These are phyloP conservation scores for Apophysomyces variabilis DNA, from an alignment of 371 early-diverging fungal genomes.

Conservation along the genomic window DNA sequence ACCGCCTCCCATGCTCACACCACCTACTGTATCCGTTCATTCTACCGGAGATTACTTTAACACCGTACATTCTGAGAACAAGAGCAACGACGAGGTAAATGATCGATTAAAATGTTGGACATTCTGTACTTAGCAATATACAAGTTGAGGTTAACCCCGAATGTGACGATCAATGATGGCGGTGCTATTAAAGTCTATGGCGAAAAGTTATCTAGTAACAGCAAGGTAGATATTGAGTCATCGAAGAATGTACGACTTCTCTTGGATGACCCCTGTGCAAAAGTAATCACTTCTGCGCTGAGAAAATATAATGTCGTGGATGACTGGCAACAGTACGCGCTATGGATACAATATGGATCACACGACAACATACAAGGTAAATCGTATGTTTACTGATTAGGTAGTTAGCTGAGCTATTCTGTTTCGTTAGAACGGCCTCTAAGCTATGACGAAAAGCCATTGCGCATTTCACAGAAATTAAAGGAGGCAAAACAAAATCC, in stretches of 20 bases:
- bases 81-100: conserved; percentile 13
- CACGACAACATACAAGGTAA: conserved; percentile 50
- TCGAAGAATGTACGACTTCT: conserved; percentile 89
- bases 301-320: conserved; percentile 91
- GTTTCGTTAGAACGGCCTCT: conserved; percentile 69
- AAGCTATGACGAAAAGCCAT: conserved; percentile 83
- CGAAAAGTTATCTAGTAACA: conserved; percentile 59
- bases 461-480: conserved; percentile 77
- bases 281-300: conserved; percentile 84
- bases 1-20: conserved; percentile 19
- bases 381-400: conserved; percentile 12
- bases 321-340: conserved; percentile 86
- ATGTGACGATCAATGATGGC: conserved; percentile 57
- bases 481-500: conserved; percentile 78
- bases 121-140: background rate
- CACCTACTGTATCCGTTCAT: conserved; percentile 20
- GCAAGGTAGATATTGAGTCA: conserved; percentile 72
- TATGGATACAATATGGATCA: conserved; percentile 77
- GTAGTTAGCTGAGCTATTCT: background rate
- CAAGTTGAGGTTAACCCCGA: conserved; percentile 27
- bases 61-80: conserved; percentile 1
- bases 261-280: conserved; percentile 82
- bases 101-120: background rate
- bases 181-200: conserved; percentile 80
- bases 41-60: conserved; percentile 11